phyloP scores from a whole-genome alignment of 352 stramenopile genomes.

The Thalassiosira mediterranea region DNA sequence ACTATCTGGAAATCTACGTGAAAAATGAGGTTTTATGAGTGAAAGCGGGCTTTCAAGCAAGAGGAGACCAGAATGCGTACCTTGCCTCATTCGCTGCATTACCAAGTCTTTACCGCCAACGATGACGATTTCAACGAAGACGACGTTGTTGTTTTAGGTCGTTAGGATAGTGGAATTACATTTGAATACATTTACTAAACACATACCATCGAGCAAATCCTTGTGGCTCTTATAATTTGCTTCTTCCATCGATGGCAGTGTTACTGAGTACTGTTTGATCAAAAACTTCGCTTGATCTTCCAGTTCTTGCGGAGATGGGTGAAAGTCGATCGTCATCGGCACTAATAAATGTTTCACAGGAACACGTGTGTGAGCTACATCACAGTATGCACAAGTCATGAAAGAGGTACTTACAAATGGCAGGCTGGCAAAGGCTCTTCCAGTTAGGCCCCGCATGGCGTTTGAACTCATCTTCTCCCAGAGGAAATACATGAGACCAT shows the following conservation, averaged over 20 bases:
- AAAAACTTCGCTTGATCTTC: slow-evolving; percentile 68
- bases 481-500: slow-evolving; percentile 96
- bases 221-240: slow-evolving; percentile 78
- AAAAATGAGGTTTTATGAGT: too few species aligned
- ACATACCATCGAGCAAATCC: slow-evolving; percentile 86
- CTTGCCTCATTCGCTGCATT: slow-evolving; percentile 76
- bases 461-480: slow-evolving; percentile 83
- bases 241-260: slow-evolving; percentile 75
- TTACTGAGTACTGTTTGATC: slow-evolving; percentile 80
- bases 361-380: too few species aligned
- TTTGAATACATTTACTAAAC: too few species aligned
- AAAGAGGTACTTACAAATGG: slow-evolving; percentile 85
- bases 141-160: too few species aligned
- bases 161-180: too few species aligned
- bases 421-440: slow-evolving; percentile 92
- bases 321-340: slow-evolving; percentile 84
- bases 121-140: too few species aligned
- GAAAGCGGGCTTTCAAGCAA: too few species aligned
- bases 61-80: too few species aligned
- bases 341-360: slow-evolving; percentile 44
- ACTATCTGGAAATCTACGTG: slow-evolving; percentile 87
- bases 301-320: slow-evolving; percentile 79
- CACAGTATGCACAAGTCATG: too few species aligned
- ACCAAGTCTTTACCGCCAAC: too few species aligned
- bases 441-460: slow-evolving; percentile 92